Conservation (phyloP, 75 land plant species). For the Ceratopteris richardii region DNA sequence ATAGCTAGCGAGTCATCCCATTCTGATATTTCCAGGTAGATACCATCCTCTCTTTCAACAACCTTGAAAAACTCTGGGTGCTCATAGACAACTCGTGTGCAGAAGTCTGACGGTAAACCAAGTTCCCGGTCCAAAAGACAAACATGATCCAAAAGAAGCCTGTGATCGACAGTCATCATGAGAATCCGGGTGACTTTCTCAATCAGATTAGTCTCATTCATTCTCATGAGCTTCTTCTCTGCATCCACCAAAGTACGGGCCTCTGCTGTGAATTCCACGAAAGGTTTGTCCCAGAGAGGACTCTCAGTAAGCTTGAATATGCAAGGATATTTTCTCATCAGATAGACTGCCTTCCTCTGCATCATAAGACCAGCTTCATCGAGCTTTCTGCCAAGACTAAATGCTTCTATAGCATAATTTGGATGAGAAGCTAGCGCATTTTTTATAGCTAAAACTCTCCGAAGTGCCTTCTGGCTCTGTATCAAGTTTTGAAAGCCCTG, state of each 20-base stretch:
- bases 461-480: neutral
- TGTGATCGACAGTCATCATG: neutral
- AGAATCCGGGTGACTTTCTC: neutral
- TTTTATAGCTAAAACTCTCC: neutral
- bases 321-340: neutral
- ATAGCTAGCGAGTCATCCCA: neutral
- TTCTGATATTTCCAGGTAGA: neutral
- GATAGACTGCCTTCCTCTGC: neutral
- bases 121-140: constrained; percentile 1
- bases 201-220: neutral
- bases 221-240: neutral
- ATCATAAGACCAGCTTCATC: neutral
- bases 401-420: neutral
- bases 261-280: neutral
- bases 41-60: constrained; percentile 1
- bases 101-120: neutral
- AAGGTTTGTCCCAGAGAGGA: neutral
- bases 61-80: neutral
- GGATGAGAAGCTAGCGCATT: neutral
- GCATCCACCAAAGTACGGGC: neutral
- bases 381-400: neutral
- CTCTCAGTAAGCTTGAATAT: constrained; percentile 1
- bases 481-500: neutral
- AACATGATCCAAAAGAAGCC: constrained; percentile 1
- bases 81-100: neutral